These are phyloP conservation scores for Tetracentron sinense DNA, from an alignment of 164 flowering plant species.

Conservation along the genomic window DNA sequence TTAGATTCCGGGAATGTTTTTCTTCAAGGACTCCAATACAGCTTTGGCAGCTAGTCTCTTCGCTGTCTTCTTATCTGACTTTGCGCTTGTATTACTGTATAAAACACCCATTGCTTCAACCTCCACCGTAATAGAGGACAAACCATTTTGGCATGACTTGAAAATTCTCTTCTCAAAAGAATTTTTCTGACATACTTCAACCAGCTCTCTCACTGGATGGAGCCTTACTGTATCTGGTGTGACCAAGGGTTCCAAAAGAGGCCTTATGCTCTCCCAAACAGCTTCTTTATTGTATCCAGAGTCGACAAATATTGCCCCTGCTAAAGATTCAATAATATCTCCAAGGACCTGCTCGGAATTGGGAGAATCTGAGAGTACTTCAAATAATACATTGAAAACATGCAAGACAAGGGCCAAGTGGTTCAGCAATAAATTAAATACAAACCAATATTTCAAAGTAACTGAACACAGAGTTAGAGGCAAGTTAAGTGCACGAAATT, in stretches of 20 bases:
- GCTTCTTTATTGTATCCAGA: conserved; percentile 51
- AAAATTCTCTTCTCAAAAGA: conserved; percentile 18
- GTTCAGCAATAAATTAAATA: too few species aligned
- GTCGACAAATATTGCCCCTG: conserved; percentile 83
- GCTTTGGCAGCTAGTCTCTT: conserved; percentile 46
- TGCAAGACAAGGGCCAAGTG: too few species aligned
- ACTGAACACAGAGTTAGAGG: not conserved
- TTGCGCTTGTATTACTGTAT: conserved; percentile 29
- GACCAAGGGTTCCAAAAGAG: conserved; percentile 60
- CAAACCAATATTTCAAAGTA: too few species aligned
- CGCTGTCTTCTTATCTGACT: conserved; percentile 34
- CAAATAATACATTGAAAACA: not conserved
- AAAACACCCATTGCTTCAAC: conserved; percentile 42
- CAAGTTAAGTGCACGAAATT: not conserved
- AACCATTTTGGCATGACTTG: conserved; percentile 14
- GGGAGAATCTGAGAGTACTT: not conserved
- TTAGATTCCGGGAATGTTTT: conserved; percentile 13
- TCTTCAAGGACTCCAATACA: conserved; percentile 41
- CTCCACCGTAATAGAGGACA: conserved; percentile 31
- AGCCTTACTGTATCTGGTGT: conserved; percentile 55
- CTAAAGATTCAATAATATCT: conserved; percentile 86
- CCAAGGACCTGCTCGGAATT: conserved; percentile 63
- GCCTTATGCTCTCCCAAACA: conserved; percentile 62
- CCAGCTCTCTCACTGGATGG: conserved; percentile 61
- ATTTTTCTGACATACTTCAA: conserved; percentile 37